These are phyloP conservation scores for Acanthamoeba triangularis DNA, from an alignment of 208 protist genomes.

Conservation along the genomic window DNA sequence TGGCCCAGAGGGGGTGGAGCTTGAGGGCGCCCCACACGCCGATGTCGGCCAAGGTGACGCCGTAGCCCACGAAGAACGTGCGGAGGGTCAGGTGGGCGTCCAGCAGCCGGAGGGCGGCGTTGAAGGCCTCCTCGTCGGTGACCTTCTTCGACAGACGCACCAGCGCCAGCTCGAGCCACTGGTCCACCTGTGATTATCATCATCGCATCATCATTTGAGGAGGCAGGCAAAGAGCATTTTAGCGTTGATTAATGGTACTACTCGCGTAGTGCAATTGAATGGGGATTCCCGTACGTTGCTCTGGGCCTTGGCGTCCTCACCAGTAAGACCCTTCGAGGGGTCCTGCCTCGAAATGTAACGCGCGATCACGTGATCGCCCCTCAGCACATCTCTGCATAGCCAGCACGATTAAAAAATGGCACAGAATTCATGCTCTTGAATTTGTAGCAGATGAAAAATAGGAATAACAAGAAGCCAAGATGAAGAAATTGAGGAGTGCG, in stretches of 20 bases:
- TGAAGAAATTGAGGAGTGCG: background rate
- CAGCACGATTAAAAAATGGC: background rate
- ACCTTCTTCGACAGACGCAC: conserved; percentile 18
- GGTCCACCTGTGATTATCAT: conserved; percentile 40
- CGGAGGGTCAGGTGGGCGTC: conserved; percentile 71
- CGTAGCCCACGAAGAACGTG: conserved; percentile 69
- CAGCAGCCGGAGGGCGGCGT: background rate
- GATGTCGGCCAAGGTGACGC: conserved; percentile 63
- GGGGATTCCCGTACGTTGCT: background rate
- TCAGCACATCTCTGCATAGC: conserved; percentile 33
- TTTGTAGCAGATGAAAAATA: background rate
- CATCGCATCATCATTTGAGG: background rate
- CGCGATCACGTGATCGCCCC: conserved; percentile 39
- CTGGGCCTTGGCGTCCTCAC: background rate
- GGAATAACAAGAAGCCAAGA: background rate
- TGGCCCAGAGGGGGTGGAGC: conserved; percentile 43
- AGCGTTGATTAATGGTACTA: background rate
- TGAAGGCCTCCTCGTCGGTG: conserved; percentile 20
- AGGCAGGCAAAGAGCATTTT: background rate
- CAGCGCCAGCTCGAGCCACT: conserved; percentile 62
- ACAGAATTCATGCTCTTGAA: background rate
- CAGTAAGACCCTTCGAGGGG: conserved; percentile 32
- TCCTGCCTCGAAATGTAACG: conserved; percentile 60
- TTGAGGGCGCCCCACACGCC: conserved; percentile 67
- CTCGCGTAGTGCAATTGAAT: background rate